Base-by-base conservation (phyloP, 2,329 filamentous ascomycete species). In the Amesomyces nigricolor region DNA sequence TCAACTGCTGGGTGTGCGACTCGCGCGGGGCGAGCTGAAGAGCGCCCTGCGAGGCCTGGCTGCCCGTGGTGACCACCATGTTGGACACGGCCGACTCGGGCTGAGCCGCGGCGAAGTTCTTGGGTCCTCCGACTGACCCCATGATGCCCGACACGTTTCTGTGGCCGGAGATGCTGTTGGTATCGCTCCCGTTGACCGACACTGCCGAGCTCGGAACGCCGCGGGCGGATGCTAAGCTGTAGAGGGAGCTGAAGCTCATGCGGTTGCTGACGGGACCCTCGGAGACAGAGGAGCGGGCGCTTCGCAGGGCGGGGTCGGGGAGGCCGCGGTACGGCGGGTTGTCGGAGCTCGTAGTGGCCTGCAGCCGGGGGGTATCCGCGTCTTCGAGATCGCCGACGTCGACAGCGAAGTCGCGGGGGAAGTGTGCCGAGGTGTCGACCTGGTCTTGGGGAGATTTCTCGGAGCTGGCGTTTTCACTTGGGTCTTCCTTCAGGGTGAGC, bases 231-330 rank as follows among this genome's bases (percentile, higher is more conserved):
- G 81, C 80, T 22, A 87, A 72, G 32, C 87, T 89, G 66, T 87
- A 87, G 49, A 89, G 73, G 0, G 88, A 91, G 7, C 86, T 88
- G 57, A 86, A 79, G 22, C 87, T 91, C 67, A 87, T 76, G 49
- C 88, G 82, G 64, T 88, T 87, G 44, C 59, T 62, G 39, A 58
- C 53, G 22, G 75, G 75, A 39, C 85, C 75, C 19, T 80, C 78
- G 14, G 78, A 78, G 56, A 75, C 69, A 11, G 80, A 80, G 17
- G 75, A 73, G 51, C 73, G 73, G 40, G 73, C 65, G 46, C 63
- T 64, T 47, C 70, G 71, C 59, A 75, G 67, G 47, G 78, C 71
- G 40, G 76, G 67, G 54, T 85, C 82, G 47, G 79, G 75, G 47
- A 79, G 70, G 32, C 65, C 65, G 58, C 66, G 65, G 61, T 65